phyloP scores from a whole-genome alignment of 805 yeast species.

The Kodamaea kakaduensis region DNA sequence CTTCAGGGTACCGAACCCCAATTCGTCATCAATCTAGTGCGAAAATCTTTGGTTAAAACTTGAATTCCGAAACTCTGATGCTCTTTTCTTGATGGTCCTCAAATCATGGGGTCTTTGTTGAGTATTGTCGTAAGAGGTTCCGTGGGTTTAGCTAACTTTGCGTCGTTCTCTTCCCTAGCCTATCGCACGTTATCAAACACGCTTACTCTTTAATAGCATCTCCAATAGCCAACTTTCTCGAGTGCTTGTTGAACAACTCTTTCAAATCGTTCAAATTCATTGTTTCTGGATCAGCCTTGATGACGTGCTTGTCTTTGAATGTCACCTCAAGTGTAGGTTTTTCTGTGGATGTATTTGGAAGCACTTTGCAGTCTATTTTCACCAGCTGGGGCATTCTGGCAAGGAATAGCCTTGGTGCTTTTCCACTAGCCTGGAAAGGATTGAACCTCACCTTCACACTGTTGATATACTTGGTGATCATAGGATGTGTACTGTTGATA shows the following conservation, averaged over 20 bases:
- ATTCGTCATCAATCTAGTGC: no score
- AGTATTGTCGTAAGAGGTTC: no score
- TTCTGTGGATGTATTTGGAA: constrained; percentile 42
- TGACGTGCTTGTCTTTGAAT: constrained; percentile 70
- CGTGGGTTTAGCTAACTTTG: no score
- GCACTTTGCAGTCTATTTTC: constrained; percentile 62
- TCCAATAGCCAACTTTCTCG: constrained; percentile 69
- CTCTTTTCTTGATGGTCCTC: no score
- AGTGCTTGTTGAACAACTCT: constrained; percentile 72
- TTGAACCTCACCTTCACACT: constrained; percentile 73
- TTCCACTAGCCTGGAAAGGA: constrained; percentile 63
- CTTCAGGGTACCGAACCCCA: no score
- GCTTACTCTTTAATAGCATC: constrained; percentile 51
- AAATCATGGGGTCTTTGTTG: no score
- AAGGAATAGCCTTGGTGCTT: constrained; percentile 73
- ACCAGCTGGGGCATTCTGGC: constrained; percentile 76
- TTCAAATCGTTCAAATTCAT: constrained; percentile 65
- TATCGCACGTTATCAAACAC: neutral
- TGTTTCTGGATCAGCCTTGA: constrained; percentile 62
- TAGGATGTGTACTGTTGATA: constrained; percentile 20
- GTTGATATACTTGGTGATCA: constrained; percentile 90
- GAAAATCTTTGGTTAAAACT: no score
- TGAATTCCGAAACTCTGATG: no score
- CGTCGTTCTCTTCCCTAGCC: no score
- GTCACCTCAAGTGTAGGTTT: constrained; percentile 68